Conservation (phyloP, 108 stramenopile genomes). For the Craspedostauros australis region DNA sequence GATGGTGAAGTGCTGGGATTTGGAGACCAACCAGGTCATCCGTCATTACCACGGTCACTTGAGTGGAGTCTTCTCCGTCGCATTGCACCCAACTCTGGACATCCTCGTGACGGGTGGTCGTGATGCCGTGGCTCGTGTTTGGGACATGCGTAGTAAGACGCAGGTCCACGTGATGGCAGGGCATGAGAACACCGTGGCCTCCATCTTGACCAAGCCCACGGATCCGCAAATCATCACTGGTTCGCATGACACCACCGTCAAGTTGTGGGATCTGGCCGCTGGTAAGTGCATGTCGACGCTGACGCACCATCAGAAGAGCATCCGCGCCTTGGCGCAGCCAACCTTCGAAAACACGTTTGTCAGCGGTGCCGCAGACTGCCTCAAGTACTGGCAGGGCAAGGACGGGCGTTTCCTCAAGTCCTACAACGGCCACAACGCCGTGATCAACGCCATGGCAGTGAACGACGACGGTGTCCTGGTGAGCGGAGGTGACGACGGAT, state of each 20-base stretch:
- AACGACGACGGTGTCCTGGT: slow-evolving; percentile 96
- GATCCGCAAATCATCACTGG: slow-evolving; percentile 98
- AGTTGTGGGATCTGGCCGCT: slow-evolving; percentile 98
- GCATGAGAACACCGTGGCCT: slow-evolving; percentile 91
- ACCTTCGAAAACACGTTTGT: slow-evolving; percentile 94
- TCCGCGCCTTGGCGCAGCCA: slow-evolving; percentile 82
- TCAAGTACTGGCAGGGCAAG: slow-evolving; percentile 95
- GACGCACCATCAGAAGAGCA: slow-evolving; percentile 98
- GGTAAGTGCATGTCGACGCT: slow-evolving; percentile 96
- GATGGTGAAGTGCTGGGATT: slow-evolving; percentile 98
- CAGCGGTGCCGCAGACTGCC: slow-evolving; percentile 89
- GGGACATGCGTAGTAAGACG: slow-evolving; percentile 98
- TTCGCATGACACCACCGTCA: slow-evolving; percentile 94
- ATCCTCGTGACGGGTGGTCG: slow-evolving; percentile 97
- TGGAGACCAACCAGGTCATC: slow-evolving; percentile 98
- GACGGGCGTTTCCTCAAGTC: slow-evolving; percentile 92
- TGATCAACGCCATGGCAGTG: slow-evolving; percentile 92
- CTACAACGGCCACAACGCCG: slow-evolving; percentile 89
- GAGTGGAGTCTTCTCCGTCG: slow-evolving; percentile 87
- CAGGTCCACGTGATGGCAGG: slow-evolving; percentile 90
- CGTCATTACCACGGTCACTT: slow-evolving; percentile 99
- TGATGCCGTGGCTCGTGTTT: slow-evolving; percentile 95
- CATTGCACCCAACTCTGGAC: slow-evolving; percentile 96
- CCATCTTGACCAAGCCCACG: slow-evolving; percentile 82
- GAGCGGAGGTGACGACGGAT: slow-evolving; percentile 96